These are phyloP conservation scores for Aspergillus cristatus DNA, from an alignment of 495 filamentous ascomycete species.

Conservation along the genomic window DNA sequence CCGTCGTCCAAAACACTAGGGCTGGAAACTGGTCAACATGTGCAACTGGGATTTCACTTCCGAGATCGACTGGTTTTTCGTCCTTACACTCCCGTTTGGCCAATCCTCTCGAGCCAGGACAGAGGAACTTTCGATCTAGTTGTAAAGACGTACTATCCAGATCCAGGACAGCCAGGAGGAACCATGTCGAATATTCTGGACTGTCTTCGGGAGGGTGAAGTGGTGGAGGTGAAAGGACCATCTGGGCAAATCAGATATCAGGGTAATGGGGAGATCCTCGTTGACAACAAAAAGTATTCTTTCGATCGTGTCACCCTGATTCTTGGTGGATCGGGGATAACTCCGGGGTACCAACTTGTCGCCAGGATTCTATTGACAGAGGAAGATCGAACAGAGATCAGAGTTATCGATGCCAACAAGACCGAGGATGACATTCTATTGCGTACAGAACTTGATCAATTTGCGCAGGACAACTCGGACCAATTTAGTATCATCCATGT, in stretches of 20 bases:
- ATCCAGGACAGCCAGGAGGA: slow-evolving; percentile 20
- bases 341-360: slow-evolving; percentile 25
- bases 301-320: slow-evolving; percentile 8
- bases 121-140: slow-evolving; percentile 31
- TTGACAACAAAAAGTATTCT: slow-evolving; percentile 6
- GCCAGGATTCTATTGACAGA: slow-evolving; percentile 11
- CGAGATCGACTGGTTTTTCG: slow-evolving; percentile 28
- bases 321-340: slow-evolving; percentile 15
- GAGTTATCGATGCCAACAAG: slow-evolving; percentile 26
- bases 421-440: slow-evolving; percentile 24
- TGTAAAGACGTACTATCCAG: slow-evolving; percentile 30
- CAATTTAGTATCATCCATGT: slow-evolving; percentile 25
- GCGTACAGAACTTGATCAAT: slow-evolving; percentile 29
- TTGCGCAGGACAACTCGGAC: slow-evolving; percentile 15
- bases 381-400: slow-evolving; percentile 16
- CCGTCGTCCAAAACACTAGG: slow-evolving; percentile 22
- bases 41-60: slow-evolving; percentile 30
- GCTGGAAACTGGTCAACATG: slow-evolving; percentile 33
- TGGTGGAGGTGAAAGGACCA: slow-evolving; percentile 35
- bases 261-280: slow-evolving; percentile 15
- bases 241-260: slow-evolving; percentile 32
- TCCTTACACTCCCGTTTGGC: slow-evolving; percentile 32
- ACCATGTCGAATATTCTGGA: slow-evolving; percentile 32
- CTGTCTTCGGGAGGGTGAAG: slow-evolving; percentile 24
- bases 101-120: slow-evolving; percentile 27